phyloP scores from a whole-genome alignment of 129 eudicot genomes.

The Dittrichia graveolens region DNA sequence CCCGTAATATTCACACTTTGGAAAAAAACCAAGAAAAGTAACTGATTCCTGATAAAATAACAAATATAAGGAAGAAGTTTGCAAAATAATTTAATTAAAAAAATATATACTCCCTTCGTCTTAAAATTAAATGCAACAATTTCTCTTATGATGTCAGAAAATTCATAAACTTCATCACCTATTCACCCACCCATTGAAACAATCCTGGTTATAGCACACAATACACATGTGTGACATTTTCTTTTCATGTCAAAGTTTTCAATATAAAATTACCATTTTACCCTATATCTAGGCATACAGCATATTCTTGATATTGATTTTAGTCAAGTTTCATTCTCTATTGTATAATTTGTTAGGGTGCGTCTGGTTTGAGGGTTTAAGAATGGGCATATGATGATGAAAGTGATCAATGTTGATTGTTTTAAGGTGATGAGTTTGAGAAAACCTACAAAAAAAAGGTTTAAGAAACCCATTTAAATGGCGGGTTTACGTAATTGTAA shows the following conservation, averaged over 20 bases:
- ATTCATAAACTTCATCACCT: neutral
- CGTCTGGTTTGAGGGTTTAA: neutral
- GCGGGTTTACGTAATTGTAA: too few relatives aligned
- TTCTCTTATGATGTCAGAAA: neutral
- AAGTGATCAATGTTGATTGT: neutral
- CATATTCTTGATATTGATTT: neutral
- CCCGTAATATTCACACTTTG: neutral
- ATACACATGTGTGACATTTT: neutral
- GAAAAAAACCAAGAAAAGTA: neutral
- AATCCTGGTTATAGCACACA: conserved; percentile 1
- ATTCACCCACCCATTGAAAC: neutral
- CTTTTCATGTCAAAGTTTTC: neutral
- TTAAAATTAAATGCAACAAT: neutral
- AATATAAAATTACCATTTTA: neutral
- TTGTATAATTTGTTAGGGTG: neutral
- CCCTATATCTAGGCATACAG: neutral
- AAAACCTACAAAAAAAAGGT: too few relatives aligned
- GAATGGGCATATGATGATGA: neutral
- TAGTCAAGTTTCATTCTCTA: neutral
- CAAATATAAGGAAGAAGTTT: neutral
- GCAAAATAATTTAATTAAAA: neutral
- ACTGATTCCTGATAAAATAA: neutral
- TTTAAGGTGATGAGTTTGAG: too few relatives aligned
- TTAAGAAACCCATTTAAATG: too few relatives aligned
- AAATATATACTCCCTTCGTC: conserved; percentile 7